Evolutionary conservation across 805 yeast genomes (phyloP).

Genomic region (Lipomyces spencermartinsiae): DNA sequence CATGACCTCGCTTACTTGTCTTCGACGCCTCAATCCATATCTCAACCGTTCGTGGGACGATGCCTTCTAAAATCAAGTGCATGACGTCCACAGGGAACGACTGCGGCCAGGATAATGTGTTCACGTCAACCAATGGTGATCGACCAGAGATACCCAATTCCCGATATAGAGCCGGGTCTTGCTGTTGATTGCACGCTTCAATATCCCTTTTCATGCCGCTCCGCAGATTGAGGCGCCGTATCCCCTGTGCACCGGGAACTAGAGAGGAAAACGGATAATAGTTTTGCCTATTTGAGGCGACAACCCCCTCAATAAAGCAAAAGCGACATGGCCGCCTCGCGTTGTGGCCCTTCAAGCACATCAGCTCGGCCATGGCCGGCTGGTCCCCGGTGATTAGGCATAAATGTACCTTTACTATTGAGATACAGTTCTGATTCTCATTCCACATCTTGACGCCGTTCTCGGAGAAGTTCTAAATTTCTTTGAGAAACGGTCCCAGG

Average conservation of each 20-base stretch:
- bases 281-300: background rate
- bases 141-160: background rate
- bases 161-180: background rate
- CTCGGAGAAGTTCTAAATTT: background rate
- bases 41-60: background rate
- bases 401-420: background rate
- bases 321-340: background rate
- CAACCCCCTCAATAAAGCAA: background rate
- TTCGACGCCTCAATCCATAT: background rate
- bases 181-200: background rate
- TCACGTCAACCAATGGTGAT: background rate
- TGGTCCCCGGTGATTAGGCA: background rate
- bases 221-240: constrained; percentile 4
- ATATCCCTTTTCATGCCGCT: background rate
- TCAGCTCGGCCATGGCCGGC: background rate
- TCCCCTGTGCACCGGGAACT: background rate
- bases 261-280: background rate
- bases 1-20: background rate
- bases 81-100: constrained; percentile 1
- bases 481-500: background rate
- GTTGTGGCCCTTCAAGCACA: constrained; percentile 1
- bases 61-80: constrained; percentile 1
- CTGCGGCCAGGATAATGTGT: background rate
- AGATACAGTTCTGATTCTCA: background rate
- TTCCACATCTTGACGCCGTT: background rate